phyloP scores from a whole-genome alignment of 2,329 filamentous ascomycete species.

The Apiospora hydei region DNA sequence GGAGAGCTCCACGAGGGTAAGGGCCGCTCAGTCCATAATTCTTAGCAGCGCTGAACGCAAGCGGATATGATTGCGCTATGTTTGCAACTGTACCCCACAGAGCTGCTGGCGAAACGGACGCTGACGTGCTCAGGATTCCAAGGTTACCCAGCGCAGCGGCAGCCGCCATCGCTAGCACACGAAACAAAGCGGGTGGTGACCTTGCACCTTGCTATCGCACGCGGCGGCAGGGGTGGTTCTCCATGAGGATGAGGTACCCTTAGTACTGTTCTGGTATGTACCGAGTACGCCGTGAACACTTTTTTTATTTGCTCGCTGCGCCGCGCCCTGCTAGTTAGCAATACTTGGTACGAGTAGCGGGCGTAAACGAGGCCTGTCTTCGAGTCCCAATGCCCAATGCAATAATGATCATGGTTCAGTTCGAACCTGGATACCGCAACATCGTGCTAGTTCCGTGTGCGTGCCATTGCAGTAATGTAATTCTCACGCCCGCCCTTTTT shows the following conservation, averaged over 20 bases:
- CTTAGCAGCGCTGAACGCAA: slow-evolving; percentile 12
- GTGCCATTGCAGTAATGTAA: background rate
- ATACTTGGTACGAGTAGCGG: background rate
- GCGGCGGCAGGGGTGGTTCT: slow-evolving; percentile 8
- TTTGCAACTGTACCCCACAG: slow-evolving; percentile 11
- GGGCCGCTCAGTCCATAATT: slow-evolving; percentile 17
- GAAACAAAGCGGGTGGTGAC: slow-evolving; percentile 16
- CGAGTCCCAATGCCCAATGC: slow-evolving; percentile 11
- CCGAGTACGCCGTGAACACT: background rate
- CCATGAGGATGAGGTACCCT: background rate
- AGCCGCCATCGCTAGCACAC: slow-evolving; percentile 18
- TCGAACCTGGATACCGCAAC: background rate
- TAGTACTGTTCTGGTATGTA: background rate
- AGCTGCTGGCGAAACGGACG: slow-evolving; percentile 16
- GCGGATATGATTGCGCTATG: slow-evolving; percentile 17
- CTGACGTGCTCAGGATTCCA: slow-evolving; percentile 18
- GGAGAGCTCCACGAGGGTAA: slow-evolving; percentile 21
- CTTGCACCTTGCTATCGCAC: slow-evolving; percentile 19
- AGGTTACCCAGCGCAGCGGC: slow-evolving; percentile 20
- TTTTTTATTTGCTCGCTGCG: slow-evolving; percentile 6
- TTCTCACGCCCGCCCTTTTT: background rate
- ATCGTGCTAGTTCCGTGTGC: slow-evolving; percentile 2
- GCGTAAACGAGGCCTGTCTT: slow-evolving; percentile 10
- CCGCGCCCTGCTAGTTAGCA: slow-evolving; percentile 16
- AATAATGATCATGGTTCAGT: background rate